phyloP scores from a whole-genome alignment of 345 rosid species.

The Leavenworthia alabamica region DNA sequence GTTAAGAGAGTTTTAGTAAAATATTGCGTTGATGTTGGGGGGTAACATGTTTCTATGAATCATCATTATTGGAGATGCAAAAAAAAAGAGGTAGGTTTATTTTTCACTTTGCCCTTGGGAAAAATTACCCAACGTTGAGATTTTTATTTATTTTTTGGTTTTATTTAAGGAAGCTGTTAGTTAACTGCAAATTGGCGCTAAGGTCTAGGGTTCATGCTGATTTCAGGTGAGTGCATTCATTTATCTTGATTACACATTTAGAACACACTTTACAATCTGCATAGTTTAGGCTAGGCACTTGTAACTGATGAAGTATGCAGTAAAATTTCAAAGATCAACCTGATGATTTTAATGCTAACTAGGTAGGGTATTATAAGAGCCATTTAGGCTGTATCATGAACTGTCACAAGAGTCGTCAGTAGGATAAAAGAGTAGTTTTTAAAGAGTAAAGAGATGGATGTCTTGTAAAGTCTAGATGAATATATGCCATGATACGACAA shows the following conservation, averaged over 20 bases:
- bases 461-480: neutral
- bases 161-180: conserved; percentile 28
- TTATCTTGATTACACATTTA: too few relatives aligned
- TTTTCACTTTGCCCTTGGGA: conserved; percentile 23
- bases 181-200: conserved; percentile 27
- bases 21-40: conserved; percentile 18
- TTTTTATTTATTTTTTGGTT: neutral
- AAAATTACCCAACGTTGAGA: neutral
- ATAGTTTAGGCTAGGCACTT: conserved; percentile 20
- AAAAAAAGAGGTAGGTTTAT: conserved; percentile 31
- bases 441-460: neutral
- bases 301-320: conserved; percentile 10
- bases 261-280: too few relatives aligned
- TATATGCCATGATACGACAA: neutral
- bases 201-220: conserved; percentile 28
- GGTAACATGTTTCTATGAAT: conserved; percentile 16
- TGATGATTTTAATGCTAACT: neutral
- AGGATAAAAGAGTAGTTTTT: neutral
- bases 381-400: neutral
- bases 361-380: neutral
- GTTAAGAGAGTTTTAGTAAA: conserved; percentile 19
- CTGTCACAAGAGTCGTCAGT: neutral
- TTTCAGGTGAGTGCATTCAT: conserved; percentile 33
- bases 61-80: conserved; percentile 21
- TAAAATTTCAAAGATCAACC: conserved; percentile 7